Evolutionary conservation across 2,329 filamentous ascomycete species (phyloP).

Genomic region (Cadophora gregata): DNA sequence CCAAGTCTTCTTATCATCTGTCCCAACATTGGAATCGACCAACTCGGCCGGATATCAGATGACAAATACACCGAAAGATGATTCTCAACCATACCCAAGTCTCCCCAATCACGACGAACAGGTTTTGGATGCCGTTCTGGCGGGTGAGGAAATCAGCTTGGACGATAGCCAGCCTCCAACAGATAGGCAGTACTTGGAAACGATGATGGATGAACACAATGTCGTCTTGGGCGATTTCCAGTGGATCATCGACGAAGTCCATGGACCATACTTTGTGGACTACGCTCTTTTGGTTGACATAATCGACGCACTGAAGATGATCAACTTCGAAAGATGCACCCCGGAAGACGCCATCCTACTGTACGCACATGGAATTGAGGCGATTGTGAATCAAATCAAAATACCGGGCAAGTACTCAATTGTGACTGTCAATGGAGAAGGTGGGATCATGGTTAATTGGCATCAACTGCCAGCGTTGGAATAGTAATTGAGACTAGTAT

Average conservation of each 20-base stretch:
- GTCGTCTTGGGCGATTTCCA: not conserved
- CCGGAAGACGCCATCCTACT: not conserved
- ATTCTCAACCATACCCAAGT: not conserved
- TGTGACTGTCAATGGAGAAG: not conserved
- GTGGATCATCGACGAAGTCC: not conserved
- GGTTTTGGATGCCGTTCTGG: not conserved
- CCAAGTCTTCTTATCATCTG: not conserved
- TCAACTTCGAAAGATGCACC: not conserved
- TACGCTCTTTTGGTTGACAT: not conserved
- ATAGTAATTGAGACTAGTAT: no score
- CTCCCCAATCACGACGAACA: not conserved
- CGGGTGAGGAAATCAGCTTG: not conserved
- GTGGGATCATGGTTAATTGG: not conserved
- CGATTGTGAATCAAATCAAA: not conserved
- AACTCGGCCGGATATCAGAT: not conserved
- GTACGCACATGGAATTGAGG: not conserved
- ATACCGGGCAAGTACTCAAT: not conserved
- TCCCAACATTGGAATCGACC: not conserved
- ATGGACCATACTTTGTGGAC: not conserved
- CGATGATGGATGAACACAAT: not conserved
- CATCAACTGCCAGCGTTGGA: not conserved
- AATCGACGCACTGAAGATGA: not conserved
- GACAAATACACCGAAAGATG: not conserved
- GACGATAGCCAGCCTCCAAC: not conserved
- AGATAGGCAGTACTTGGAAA: not conserved